These are phyloP conservation scores for Aspergillus bertholletiae DNA, from an alignment of 495 filamentous ascomycete genomes.

Conservation along the genomic window DNA sequence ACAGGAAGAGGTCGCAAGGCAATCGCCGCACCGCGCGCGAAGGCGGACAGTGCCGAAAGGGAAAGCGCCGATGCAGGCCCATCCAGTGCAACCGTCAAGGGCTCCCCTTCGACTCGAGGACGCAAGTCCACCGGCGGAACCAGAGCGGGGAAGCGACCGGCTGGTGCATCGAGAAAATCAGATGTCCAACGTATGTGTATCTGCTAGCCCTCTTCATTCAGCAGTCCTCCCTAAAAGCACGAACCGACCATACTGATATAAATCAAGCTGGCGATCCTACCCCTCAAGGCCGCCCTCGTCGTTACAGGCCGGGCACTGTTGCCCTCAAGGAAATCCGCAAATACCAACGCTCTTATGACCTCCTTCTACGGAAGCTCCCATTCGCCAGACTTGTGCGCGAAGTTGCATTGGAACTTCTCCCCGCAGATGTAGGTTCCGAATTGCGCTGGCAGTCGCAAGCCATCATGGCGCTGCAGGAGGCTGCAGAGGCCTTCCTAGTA, in stretches of 20 bases:
- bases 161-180: slow-evolving; percentile 17
- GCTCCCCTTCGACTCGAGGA: slow-evolving; percentile 3
- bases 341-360: slow-evolving; percentile 79
- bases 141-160: slow-evolving; percentile 21
- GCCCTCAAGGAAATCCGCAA: slow-evolving; percentile 83
- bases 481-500: slow-evolving; percentile 87
- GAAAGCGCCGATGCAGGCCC: slow-evolving; percentile 13
- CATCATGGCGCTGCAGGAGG: slow-evolving; percentile 85
- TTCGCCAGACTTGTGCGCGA: slow-evolving; percentile 89
- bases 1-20: slow-evolving; percentile 19
- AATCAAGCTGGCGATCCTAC: slow-evolving; percentile 66
- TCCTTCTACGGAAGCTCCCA: slow-evolving; percentile 76
- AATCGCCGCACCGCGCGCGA: background rate
- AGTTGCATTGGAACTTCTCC: slow-evolving; percentile 62
- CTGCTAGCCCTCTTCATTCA: background rate
- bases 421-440: slow-evolving; percentile 48
- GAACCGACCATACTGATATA: background rate
- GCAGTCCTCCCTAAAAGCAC: background rate
- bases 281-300: slow-evolving; percentile 56
- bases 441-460: slow-evolving; percentile 92
- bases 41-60: slow-evolving; percentile 1
- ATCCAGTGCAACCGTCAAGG: slow-evolving; percentile 10
- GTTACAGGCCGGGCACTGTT: slow-evolving; percentile 81
- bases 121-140: slow-evolving; percentile 15
- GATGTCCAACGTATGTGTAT: slow-evolving; percentile 39